A percentile compares a stretch with the other conserved stretches of the same genome.
Conservation (phyloP, 176 grass and related monocot genomes). For the Oryza punctata region DNA sequence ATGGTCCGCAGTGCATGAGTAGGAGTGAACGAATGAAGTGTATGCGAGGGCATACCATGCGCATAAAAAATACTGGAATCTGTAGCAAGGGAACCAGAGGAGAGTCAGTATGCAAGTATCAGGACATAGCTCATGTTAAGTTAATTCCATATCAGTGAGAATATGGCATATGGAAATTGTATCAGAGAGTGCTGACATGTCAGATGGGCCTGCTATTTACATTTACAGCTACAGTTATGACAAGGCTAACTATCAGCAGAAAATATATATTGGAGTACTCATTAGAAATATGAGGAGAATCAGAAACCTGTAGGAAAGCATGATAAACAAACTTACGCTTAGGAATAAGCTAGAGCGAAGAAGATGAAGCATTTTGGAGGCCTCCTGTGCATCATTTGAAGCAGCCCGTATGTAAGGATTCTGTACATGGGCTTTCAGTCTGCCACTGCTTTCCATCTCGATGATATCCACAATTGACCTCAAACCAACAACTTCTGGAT, state of each 20-base stretch:
- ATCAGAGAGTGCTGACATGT: conserved; percentile 1
- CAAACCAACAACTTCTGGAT: conserved; percentile 78
- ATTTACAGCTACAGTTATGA: not conserved
- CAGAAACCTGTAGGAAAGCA: conserved; percentile 34
- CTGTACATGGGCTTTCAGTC: conserved; percentile 59
- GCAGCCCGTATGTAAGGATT: conserved; percentile 69
- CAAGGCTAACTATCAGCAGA: not conserved
- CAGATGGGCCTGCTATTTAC: conserved; percentile 12
- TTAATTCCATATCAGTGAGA: conserved; percentile 8
- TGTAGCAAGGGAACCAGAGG: conserved; percentile 50
- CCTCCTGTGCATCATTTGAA: conserved; percentile 79
- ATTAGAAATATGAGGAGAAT: not conserved
- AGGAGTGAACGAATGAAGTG: conserved; percentile 67
- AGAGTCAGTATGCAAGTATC: conserved; percentile 38
- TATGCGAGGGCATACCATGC: conserved; percentile 79
- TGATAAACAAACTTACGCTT: conserved; percentile 72
- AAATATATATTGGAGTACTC: not conserved
- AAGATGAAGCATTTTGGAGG: conserved; percentile 77
- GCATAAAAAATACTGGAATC: conserved; percentile 94
- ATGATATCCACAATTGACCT: conserved; percentile 80
- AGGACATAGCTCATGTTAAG: conserved; percentile 34
- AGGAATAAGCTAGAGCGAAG: conserved; percentile 75
- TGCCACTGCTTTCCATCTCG: conserved; percentile 65
- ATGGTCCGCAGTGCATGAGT: conserved; percentile 71
- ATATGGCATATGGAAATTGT: not conserved